Percentiles rank a stretch among this genome's conserved stretches.
Evolutionary conservation across 2,329 filamentous ascomycete genomes (phyloP).

Genomic region (Xylariaceae sp.): DNA sequence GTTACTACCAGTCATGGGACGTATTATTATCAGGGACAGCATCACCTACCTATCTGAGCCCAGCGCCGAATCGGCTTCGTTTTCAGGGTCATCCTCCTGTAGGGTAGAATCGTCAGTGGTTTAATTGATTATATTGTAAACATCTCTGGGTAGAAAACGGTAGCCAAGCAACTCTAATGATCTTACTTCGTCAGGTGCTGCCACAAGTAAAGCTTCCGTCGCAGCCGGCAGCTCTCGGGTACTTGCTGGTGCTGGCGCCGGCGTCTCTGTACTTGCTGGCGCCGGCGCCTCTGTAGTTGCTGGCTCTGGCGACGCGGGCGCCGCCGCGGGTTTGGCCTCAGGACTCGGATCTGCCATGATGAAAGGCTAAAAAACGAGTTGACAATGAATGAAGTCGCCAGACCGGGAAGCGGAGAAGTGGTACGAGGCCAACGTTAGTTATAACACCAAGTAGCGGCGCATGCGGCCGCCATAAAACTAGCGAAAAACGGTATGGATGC

Average conservation of each 20-base stretch:
- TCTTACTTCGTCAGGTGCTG: slow-evolving; percentile 16
- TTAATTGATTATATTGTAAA: background rate
- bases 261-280: background rate
- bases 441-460: background rate
- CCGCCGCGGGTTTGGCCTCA: background rate
- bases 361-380: background rate
- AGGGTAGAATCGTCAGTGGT: slow-evolving; percentile 4
- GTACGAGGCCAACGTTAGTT: background rate
- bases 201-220: slow-evolving; percentile 13
- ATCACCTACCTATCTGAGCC: slow-evolving; percentile 22
- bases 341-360: slow-evolving; percentile 11
- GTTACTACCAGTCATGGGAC: background rate
- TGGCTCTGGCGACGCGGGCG: slow-evolving; percentile 2
- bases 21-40: background rate
- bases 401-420: slow-evolving; percentile 17
- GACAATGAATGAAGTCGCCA: background rate
- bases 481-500: background rate
- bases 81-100: slow-evolving; percentile 9
- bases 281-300: background rate
- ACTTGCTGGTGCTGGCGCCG: background rate
- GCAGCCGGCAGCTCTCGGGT: slow-evolving; percentile 8
- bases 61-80: slow-evolving; percentile 23
- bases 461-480: background rate
- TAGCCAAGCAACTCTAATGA: background rate
- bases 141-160: background rate